Conservation (phyloP, 495 filamentous ascomycete genomes). For the Xylaria venustula region DNA sequence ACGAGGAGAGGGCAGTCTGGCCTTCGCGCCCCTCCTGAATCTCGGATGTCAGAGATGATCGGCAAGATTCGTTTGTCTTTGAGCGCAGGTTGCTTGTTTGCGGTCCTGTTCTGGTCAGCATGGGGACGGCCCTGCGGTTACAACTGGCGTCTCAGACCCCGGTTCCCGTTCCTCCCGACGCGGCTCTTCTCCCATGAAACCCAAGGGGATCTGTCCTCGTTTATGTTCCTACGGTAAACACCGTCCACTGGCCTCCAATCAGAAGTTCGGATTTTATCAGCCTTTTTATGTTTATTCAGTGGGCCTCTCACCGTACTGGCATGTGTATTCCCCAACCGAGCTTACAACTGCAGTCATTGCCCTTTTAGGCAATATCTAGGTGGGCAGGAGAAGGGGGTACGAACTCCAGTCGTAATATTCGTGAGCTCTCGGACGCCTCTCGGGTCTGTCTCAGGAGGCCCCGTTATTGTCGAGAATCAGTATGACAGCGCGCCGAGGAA, state of each 20-base stretch:
- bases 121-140: neutral
- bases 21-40: neutral
- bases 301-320: neutral
- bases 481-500: neutral
- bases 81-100: neutral
- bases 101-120: neutral
- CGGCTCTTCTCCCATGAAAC: slow-evolving; percentile 10
- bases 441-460: slow-evolving; percentile 9
- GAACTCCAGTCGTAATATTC: neutral
- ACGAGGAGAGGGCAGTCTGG: neutral
- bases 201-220: slow-evolving; percentile 6
- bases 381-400: too few species aligned
- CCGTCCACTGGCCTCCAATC: neutral
- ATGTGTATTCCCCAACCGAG: neutral
- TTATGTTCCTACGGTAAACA: slow-evolving; percentile 4
- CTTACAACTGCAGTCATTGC: neutral
- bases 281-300: neutral
- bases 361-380: neutral
- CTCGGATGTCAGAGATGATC: neutral
- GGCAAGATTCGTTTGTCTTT: neutral
- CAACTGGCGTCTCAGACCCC: slow-evolving; percentile 9
- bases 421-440: neutral
- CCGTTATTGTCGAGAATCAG: slow-evolving; percentile 6
- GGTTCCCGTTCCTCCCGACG: slow-evolving; percentile 3
- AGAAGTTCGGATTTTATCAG: neutral